These are phyloP conservation scores for Neoboletus subvelutipes DNA, from an alignment of 768 basidiomycete species.

Conservation along the genomic window DNA sequence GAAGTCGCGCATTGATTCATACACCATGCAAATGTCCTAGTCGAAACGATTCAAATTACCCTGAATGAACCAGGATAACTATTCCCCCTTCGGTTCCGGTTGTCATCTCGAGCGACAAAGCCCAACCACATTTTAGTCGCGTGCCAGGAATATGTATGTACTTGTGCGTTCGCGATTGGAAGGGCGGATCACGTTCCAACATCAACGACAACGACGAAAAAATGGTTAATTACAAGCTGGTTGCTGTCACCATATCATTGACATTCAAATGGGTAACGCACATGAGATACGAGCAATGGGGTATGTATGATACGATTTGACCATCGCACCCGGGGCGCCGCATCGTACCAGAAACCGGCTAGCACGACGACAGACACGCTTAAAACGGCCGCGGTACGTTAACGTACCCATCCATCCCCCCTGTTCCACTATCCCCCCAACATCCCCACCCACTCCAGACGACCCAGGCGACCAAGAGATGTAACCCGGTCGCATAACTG, in stretches of 20 bases:
- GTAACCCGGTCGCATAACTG: constrained; percentile 77
- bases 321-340: background rate
- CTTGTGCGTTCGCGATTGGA: no score
- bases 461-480: constrained; percentile 79
- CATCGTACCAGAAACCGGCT: background rate
- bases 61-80: no score
- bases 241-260: background rate
- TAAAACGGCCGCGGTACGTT: background rate
- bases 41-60: no score
- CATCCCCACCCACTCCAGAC: constrained; percentile 60
- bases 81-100: no score
- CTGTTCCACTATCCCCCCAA: constrained; percentile 45
- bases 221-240: background rate
- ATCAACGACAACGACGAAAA: background rate
- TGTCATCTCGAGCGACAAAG: no score
- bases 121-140: no score
- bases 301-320: no score
- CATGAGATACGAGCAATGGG: background rate
- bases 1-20: no score
- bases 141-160: no score
- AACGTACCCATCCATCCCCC: background rate
- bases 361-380: no score
- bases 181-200: background rate
- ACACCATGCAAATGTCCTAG: no score
- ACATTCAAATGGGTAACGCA: background rate